phyloP scores from a whole-genome alignment of 176 grass and related monocot genomes.

The Bothriochloa decipiens region DNA sequence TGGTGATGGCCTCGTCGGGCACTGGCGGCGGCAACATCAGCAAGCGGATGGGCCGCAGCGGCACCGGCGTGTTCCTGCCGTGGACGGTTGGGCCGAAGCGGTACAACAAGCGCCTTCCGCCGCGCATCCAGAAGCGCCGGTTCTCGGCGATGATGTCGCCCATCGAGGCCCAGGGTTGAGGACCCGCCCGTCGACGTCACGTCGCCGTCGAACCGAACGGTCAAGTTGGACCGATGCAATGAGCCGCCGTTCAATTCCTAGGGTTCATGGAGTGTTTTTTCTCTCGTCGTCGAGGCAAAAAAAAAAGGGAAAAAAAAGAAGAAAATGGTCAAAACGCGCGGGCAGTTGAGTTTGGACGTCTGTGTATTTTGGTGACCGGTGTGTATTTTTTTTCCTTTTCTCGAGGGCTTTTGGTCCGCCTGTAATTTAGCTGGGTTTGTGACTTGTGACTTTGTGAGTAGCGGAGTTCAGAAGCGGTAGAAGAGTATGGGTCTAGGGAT shows the following conservation, averaged over 20 bases:
- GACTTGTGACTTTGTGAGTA: constrained; percentile 28
- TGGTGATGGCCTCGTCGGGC: constrained; percentile 53
- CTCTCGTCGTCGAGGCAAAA: constrained; percentile 24
- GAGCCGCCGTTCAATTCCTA: constrained; percentile 11
- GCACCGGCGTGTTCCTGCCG: constrained; percentile 96
- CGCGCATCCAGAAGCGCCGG: constrained; percentile 95
- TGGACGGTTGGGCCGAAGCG: constrained; percentile 91
- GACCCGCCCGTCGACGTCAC: neutral
- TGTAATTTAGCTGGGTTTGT: constrained; percentile 62
- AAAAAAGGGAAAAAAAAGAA: neutral
- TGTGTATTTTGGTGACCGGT: constrained; percentile 50
- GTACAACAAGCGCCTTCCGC: constrained; percentile 93
- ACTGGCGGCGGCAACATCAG: constrained; percentile 33
- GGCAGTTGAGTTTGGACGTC: constrained; percentile 34
- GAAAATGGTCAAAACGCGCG: constrained; percentile 21
- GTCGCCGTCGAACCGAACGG: constrained; percentile 25
- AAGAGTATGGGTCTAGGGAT: constrained; percentile 37
- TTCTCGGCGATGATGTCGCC: constrained; percentile 75
- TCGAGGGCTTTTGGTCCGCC: constrained; percentile 43
- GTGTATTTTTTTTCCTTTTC: constrained; percentile 3
- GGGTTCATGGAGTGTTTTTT: constrained; percentile 46
- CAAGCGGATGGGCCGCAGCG: constrained; percentile 68
- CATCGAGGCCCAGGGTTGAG: constrained; percentile 72
- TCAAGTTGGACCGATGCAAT: constrained; percentile 20
- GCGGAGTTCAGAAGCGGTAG: constrained; percentile 45